Percentiles rank a stretch among this genome's conserved stretches.
Evolutionary conservation across 202 grass and related monocot genomes (phyloP).

Genomic region (Musa balbisiana): DNA sequence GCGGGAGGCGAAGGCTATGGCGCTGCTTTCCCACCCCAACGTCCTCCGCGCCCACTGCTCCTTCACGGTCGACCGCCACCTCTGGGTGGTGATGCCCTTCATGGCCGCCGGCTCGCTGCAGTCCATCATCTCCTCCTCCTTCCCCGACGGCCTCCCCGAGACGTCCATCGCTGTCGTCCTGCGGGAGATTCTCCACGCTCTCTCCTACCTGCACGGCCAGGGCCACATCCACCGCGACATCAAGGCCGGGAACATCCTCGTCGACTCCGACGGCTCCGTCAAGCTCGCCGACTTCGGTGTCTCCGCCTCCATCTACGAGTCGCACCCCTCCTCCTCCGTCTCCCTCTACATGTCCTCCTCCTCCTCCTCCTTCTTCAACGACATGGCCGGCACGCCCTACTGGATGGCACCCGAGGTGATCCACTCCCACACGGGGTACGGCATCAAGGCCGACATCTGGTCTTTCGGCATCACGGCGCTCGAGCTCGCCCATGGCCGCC

Average conservation of each 20-base stretch:
- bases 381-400: slow-evolving; percentile 79
- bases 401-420: slow-evolving; percentile 98
- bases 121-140: slow-evolving; percentile 62
- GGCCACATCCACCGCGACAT: slow-evolving; percentile 90
- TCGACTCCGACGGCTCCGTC: slow-evolving; percentile 63
- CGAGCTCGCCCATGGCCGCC: slow-evolving; percentile 76
- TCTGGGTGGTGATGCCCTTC: slow-evolving; percentile 95
- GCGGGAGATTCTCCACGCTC: slow-evolving; percentile 53
- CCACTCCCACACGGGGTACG: slow-evolving; percentile 83
- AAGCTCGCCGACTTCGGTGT: slow-evolving; percentile 91
- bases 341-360: slow-evolving; percentile 8
- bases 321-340: slow-evolving; percentile 10
- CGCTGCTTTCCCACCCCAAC: slow-evolving; percentile 60
- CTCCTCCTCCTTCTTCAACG: slow-evolving; percentile 49
- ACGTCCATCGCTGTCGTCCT: slow-evolving; percentile 55
- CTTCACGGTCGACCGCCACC: slow-evolving; percentile 64
- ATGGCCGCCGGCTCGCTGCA: slow-evolving; percentile 81
- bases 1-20: slow-evolving; percentile 86
- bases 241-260: slow-evolving; percentile 76
- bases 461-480: slow-evolving; percentile 88
- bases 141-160: slow-evolving; percentile 59
- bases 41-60: slow-evolving; percentile 91
- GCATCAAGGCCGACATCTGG: slow-evolving; percentile 96
- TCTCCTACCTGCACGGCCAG: slow-evolving; percentile 75
- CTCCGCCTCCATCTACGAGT: slow-evolving; percentile 85